These are phyloP conservation scores for Auriculariales sp. DNA, from an alignment of 768 basidiomycete species.

Conservation along the genomic window DNA sequence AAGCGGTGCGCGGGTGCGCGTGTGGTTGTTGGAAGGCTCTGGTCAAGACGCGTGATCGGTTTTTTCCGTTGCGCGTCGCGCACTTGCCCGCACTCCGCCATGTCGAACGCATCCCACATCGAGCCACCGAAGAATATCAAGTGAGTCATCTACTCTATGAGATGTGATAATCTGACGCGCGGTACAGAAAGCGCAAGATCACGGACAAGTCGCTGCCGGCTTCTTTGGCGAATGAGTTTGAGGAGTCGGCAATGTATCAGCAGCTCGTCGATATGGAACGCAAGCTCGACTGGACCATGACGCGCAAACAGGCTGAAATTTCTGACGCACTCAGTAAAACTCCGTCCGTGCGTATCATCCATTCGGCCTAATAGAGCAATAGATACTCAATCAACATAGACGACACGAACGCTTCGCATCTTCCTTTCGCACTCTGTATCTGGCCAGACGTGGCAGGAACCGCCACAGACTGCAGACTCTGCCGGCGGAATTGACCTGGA, in stretches of 20 bases:
- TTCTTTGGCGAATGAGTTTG: conserved; percentile 59
- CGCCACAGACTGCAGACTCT: conserved; percentile 10
- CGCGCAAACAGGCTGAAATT: conserved; percentile 78
- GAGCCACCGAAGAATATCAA: too few species aligned
- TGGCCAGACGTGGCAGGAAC: conserved; percentile 68
- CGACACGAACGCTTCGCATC: conserved; percentile 67
- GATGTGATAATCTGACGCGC: too few species aligned
- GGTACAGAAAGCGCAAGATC: conserved; percentile 54
- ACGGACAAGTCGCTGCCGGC: conserved; percentile 70
- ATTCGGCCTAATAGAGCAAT: background rate
- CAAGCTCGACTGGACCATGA: conserved; percentile 90
- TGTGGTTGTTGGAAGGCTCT: too few species aligned
- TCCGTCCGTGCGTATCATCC: conserved; percentile 38
- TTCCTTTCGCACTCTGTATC: conserved; percentile 83
- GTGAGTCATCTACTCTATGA: too few species aligned
- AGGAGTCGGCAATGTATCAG: conserved; percentile 78
- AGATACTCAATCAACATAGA: conserved; percentile 26
- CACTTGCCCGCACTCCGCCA: too few species aligned
- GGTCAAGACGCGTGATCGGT: too few species aligned
- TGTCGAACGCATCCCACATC: too few species aligned
- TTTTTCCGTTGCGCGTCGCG: too few species aligned
- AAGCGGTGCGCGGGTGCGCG: too few species aligned
- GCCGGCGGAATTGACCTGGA: conserved; percentile 43
- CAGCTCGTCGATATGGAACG: conserved; percentile 79
- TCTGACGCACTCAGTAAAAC: conserved; percentile 73